Base-by-base conservation (phyloP, 1,284 basidiomycete genomes). In the Trametes versicolor region DNA sequence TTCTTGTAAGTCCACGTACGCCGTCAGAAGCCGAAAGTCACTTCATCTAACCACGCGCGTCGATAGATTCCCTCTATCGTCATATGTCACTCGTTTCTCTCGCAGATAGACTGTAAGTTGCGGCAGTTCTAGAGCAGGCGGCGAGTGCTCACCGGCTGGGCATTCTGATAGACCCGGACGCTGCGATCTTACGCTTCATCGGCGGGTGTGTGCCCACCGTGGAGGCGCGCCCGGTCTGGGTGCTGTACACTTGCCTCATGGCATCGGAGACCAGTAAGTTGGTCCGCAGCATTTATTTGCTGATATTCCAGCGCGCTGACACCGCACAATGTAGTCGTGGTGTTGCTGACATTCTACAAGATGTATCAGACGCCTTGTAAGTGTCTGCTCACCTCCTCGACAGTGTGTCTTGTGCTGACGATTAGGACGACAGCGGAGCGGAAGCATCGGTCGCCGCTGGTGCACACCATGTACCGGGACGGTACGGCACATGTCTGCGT, bases 331-430 rank as follows among this genome's bases (percentile, higher is more conserved):
- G 5, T 32, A 67, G 66, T 64, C 15, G 58, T 67, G 4, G 60
- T 67, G 21, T 9, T 50, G 3, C 47, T 67, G 43, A 67, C 66
- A 1, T 41, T 64, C 4, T 56, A 55, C 60, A 67, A 67, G 57
- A 61, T 39, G 54, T 60, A 45, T 56, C 39, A 48, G 39, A 60
- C 47, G n/a, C 60, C 53, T 2, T 5, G 65, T 58, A 7, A 7
- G 48, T 57, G 9, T 4, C 10, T 37, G 13, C 37, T 21, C 25
- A 17, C n/a, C n/a, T 23, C 27, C 19, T 29, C 15, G 10, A 1
- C 34, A 2, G 8, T 19, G 21, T 10, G 29, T 23, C 45, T 1
- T 27, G 21, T 41, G 19, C 32, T 60, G 21, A 59, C 17, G 12
- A 10, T 3, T 29, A 15, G 29, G 15, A 9, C 57, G 27, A 41